Conservation (phyloP, 306 rosid species). For the Vigna hirtella region DNA sequence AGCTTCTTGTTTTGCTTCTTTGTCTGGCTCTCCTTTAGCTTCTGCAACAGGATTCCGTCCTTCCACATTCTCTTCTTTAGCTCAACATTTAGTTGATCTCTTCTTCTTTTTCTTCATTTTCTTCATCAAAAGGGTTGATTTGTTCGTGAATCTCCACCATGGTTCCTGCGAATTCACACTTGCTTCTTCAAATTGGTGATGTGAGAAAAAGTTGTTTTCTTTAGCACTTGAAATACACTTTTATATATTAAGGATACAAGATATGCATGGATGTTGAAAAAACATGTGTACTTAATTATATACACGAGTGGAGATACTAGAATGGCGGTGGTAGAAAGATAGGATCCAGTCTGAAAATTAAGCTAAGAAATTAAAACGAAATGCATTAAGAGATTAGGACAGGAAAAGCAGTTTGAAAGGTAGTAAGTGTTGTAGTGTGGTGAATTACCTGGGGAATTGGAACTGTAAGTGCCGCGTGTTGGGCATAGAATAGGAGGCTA, state of each 20-base stretch:
- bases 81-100: slow-evolving; percentile 52
- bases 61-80: slow-evolving; percentile 74
- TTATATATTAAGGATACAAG: background rate
- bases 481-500: background rate
- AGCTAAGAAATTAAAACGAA: slow-evolving; percentile 35
- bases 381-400: slow-evolving; percentile 22
- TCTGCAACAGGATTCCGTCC: slow-evolving; percentile 53
- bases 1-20: slow-evolving; percentile 57
- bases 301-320: slow-evolving; percentile 13
- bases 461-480: slow-evolving; percentile 14
- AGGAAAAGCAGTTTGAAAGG: slow-evolving; percentile 30
- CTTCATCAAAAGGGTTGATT: background rate
- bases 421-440: slow-evolving; percentile 23
- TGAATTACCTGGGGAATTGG: slow-evolving; percentile 3
- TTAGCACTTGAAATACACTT: background rate
- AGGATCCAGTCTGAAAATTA: background rate
- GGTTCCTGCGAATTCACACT: slow-evolving; percentile 14
- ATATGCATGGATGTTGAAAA: background rate
- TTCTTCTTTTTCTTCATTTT: slow-evolving; percentile 13
- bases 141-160: slow-evolving; percentile 54
- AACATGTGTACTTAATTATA: background rate
- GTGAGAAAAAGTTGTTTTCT: background rate
- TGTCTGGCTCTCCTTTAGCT: slow-evolving; percentile 50
- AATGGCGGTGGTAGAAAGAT: slow-evolving; percentile 44
- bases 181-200: background rate